These are phyloP conservation scores for Xanthoceras sorbifolium DNA, from an alignment of 345 rosid species.

Conservation along the genomic window DNA sequence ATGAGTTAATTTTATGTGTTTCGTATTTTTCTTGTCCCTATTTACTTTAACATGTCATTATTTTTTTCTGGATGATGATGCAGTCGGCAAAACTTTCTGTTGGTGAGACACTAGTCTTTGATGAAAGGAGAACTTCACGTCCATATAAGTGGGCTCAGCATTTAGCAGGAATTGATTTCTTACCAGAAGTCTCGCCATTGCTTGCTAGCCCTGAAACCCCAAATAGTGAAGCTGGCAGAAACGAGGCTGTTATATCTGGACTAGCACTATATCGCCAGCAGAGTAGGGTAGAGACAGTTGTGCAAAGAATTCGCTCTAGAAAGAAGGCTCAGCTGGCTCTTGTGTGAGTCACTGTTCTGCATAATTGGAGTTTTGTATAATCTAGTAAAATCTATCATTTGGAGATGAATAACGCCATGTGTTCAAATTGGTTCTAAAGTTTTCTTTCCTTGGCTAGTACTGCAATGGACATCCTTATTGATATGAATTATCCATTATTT, in stretches of 20 bases:
- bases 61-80: constrained; percentile 28
- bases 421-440: constrained; percentile 21
- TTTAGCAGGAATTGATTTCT: constrained; percentile 90
- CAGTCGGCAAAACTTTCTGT: constrained; percentile 85
- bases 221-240: constrained; percentile 48
- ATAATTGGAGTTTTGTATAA: constrained; percentile 41
- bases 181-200: constrained; percentile 84
- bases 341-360: constrained; percentile 67
- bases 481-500: constrained; percentile 18
- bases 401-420: constrained; percentile 18
- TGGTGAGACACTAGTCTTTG: constrained; percentile 55
- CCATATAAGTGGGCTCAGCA: constrained; percentile 95
- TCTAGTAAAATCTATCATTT: constrained; percentile 26
- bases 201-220: constrained; percentile 47
- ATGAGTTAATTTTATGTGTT: neutral
- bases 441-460: constrained; percentile 27
- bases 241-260: constrained; percentile 52
- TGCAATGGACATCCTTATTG: constrained; percentile 21
- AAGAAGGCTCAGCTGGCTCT: constrained; percentile 69
- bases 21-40: neutral
- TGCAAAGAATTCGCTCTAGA: constrained; percentile 74
- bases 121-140: constrained; percentile 62
- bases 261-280: constrained; percentile 67
- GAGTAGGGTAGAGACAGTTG: constrained; percentile 65
- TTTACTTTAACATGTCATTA: constrained; percentile 19